Evolutionary conservation across 371 early-diverging fungal species (phyloP).

Genomic region (Dichotomocladium elegans): DNA sequence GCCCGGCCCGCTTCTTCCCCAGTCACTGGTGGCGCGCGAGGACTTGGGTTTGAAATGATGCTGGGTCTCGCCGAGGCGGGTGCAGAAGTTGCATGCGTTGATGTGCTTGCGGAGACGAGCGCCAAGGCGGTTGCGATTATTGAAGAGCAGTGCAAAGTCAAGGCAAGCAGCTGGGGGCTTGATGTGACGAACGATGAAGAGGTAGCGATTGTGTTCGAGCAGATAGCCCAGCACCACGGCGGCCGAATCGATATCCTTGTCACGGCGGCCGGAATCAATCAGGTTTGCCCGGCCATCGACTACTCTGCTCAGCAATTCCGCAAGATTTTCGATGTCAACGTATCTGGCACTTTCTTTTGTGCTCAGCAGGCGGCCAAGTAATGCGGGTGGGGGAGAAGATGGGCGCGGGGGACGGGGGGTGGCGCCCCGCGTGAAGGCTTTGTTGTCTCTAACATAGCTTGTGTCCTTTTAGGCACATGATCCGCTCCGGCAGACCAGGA

Average conservation of each 20-base stretch:
- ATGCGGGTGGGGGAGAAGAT: too few species aligned
- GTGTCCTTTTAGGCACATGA: conserved; percentile 27
- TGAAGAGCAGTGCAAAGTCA: conserved; percentile 17
- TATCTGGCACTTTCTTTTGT: conserved; percentile 29
- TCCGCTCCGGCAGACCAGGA: conserved; percentile 18
- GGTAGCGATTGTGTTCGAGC: conserved; percentile 21
- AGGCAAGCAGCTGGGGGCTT: conserved; percentile 31
- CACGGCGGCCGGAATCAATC: conserved; percentile 24
- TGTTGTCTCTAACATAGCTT: too few species aligned
- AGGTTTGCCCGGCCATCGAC: conserved; percentile 21
- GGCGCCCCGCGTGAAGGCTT: too few species aligned
- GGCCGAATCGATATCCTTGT: conserved; percentile 20
- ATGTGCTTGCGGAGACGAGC: conserved; percentile 18
- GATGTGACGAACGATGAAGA: conserved; percentile 32
- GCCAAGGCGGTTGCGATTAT: conserved; percentile 14
- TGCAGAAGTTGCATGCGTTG: conserved; percentile 37
- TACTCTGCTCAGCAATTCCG: conserved; percentile 21
- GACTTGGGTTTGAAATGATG: conserved; percentile 45
- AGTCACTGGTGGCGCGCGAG: conserved; percentile 46
- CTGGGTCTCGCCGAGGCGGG: conserved; percentile 34
- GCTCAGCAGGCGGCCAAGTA: conserved; percentile 37
- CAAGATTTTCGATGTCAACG: conserved; percentile 30
- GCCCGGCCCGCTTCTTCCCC: too few species aligned
- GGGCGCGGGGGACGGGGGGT: too few species aligned
- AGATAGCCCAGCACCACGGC: conserved; percentile 25